Conservation (phyloP, 352 stramenopile genomes). For the Phytophthora citricola region DNA sequence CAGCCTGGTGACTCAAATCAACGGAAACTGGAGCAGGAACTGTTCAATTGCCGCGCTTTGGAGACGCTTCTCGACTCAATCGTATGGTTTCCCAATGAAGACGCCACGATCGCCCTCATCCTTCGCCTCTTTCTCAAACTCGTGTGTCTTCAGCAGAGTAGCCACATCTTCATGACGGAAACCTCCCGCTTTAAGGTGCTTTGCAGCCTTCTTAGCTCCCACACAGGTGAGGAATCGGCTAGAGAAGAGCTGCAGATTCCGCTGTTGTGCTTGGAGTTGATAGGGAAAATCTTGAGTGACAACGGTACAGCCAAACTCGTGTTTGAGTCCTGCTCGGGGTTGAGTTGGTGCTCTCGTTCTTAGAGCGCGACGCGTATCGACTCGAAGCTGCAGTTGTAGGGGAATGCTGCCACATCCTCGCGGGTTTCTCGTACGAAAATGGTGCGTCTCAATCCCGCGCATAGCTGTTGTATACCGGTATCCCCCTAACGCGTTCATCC, state of each 20-base stretch:
- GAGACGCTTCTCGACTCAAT: conserved; percentile 38
- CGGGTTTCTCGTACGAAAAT: conserved; percentile 63
- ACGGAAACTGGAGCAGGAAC: conserved; percentile 38
- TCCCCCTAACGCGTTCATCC: not conserved
- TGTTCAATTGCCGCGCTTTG: conserved; percentile 36
- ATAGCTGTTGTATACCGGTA: not conserved
- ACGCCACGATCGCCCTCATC: conserved; percentile 31
- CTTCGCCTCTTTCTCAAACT: conserved; percentile 44
- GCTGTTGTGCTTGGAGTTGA: conserved; percentile 29
- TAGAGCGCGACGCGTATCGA: conserved; percentile 37
- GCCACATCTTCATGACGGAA: conserved; percentile 36
- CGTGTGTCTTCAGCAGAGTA: conserved; percentile 25
- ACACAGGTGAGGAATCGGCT: conserved; percentile 7
- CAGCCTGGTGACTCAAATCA: conserved; percentile 18
- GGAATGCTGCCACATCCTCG: conserved; percentile 65
- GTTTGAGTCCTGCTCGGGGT: conserved; percentile 37
- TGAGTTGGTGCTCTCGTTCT: conserved; percentile 35
- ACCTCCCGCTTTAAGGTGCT: conserved; percentile 32
- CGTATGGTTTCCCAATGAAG: conserved; percentile 27
- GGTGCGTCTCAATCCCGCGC: conserved; percentile 34
- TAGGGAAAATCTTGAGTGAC: conserved; percentile 33
- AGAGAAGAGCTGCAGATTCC: conserved; percentile 18
- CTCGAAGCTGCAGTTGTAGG: conserved; percentile 42
- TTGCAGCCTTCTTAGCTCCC: conserved; percentile 28
- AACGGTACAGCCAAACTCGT: conserved; percentile 51